Conservation (phyloP, 352 stramenopile genomes). For the Phytophthora pseudosyringae region DNA sequence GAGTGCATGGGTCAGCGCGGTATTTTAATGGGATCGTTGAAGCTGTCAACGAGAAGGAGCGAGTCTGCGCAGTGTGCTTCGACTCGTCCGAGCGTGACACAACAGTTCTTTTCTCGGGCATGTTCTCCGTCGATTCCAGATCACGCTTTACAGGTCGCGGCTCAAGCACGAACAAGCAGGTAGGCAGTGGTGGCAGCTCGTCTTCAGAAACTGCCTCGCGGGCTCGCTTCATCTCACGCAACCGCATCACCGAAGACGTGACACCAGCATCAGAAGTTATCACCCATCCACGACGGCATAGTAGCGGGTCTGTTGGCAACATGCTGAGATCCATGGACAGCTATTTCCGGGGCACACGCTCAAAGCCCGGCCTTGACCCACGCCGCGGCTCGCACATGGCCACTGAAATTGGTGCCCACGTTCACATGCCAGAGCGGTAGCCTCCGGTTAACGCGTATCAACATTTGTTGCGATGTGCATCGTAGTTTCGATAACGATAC, state of each 20-base stretch:
- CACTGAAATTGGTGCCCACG: constrained; percentile 45
- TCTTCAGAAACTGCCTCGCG: constrained; percentile 40
- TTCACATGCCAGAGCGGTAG: constrained; percentile 19
- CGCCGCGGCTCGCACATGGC: constrained; percentile 52
- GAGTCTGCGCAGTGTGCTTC: constrained; percentile 68
- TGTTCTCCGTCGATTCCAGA: constrained; percentile 70
- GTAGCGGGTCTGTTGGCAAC: constrained; percentile 61
- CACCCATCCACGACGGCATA: constrained; percentile 41
- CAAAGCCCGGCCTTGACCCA: constrained; percentile 39
- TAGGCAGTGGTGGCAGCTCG: constrained; percentile 45
- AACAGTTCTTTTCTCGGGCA: constrained; percentile 64
- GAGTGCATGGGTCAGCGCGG: constrained; percentile 55
- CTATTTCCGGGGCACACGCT: constrained; percentile 49
- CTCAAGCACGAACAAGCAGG: constrained; percentile 40
- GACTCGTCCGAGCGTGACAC: constrained; percentile 74
- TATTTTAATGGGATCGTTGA: constrained; percentile 75
- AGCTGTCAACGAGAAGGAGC: constrained; percentile 57
- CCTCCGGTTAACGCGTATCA: not conserved
- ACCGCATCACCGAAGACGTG: constrained; percentile 20
- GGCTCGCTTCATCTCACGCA: constrained; percentile 16
- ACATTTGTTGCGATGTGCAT: too few species aligned
- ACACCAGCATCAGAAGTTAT: constrained; percentile 4
- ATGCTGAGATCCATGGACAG: constrained; percentile 65
- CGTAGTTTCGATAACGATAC: too few species aligned
- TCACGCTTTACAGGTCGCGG: constrained; percentile 49